Base-by-base conservation (phyloP, 169 alveolate genomes). In the Eimeria praecox region DNA sequence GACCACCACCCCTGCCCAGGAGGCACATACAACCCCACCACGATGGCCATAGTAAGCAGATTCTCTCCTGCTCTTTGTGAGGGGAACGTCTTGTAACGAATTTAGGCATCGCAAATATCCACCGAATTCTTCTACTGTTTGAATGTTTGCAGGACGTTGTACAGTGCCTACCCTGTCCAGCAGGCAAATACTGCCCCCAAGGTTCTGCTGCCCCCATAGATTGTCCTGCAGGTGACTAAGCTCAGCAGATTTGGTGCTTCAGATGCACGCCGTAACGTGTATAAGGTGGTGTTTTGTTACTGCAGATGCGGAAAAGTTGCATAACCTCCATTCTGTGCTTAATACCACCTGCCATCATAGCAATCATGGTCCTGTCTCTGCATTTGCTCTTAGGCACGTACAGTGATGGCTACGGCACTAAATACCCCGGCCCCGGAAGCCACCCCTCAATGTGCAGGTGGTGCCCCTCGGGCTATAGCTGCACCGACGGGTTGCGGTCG, bases 171-270 rank as follows among this genome's bases (percentile, higher is more conserved):
- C 82, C 69, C 64, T 97, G 98, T 56, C 97, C 97, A 49, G 88
- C 87, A 3, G 97, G 97, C 12, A 64, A 62, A n/a, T 97, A 96
- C 91, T 97, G 98, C 77, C 97, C 98, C 24, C 93, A 10, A 52
- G 98, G 97, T 44, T 33, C 95, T 14, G 1, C 54, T n/a, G 56
- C 35, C 30, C 97, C 97, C 27, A 35, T 30, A 3, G 90, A 92
- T 33, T 97, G 98, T 64, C 98, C 98, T 38, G 69, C 9, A 24
- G 91, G 95, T 30, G 87, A 77, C 30, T 77, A 18, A 22, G 22
- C 87, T 40, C 35, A 42, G 40, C 38, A 35, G 62, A 12, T 18
- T 1, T 20, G 14, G 38, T 24, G 56, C 42, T 40, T 0, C 14
- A 40, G 40, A 40, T 8, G 62, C 87, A 42, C 62, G 20, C 87